Percentiles rank a stretch among this genome's conserved stretches.
These are phyloP conservation scores for Vigna reflexopilosa DNA, from an alignment of 306 rosid genomes.

Conservation along the genomic window DNA sequence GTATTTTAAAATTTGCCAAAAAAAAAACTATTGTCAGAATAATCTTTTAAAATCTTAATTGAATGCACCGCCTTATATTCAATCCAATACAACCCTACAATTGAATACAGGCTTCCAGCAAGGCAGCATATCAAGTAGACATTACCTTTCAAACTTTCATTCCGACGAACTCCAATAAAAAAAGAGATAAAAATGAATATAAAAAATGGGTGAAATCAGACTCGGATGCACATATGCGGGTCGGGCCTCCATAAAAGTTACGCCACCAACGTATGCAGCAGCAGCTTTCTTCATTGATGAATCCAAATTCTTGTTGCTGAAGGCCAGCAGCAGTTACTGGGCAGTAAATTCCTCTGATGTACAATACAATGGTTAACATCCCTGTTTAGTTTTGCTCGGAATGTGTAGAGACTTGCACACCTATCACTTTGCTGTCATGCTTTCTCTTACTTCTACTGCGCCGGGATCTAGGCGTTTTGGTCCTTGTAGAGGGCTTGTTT, in stretches of 20 bases:
- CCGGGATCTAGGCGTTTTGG: conserved; percentile 67
- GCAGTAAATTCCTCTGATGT: conserved; percentile 44
- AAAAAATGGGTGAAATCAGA: conserved; percentile 53
- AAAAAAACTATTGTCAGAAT: no score
- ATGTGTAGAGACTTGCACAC: conserved; percentile 65
- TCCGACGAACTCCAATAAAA: conserved; percentile 44
- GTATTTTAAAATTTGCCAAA: no score
- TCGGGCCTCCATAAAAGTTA: conserved; percentile 43
- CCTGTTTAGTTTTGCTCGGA: conserved; percentile 59
- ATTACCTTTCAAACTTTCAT: conserved; percentile 50
- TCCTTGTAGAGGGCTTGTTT: conserved; percentile 66
- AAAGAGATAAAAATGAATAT: conserved; percentile 22
- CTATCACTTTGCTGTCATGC: conserved; percentile 71
- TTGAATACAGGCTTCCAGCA: conserved; percentile 59
- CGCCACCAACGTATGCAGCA: conserved; percentile 30
- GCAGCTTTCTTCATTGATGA: conserved; percentile 47
- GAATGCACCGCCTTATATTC: no score
- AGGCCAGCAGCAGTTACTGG: conserved; percentile 50
- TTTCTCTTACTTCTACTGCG: conserved; percentile 84
- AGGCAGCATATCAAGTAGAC: conserved; percentile 47
- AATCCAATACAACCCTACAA: not conserved
- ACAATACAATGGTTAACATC: conserved; percentile 30
- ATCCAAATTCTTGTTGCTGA: conserved; percentile 45
- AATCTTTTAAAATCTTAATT: no score
- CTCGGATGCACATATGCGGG: conserved; percentile 53